Conservation (phyloP, 352 stramenopile genomes). For the Pythium pyrilobum region DNA sequence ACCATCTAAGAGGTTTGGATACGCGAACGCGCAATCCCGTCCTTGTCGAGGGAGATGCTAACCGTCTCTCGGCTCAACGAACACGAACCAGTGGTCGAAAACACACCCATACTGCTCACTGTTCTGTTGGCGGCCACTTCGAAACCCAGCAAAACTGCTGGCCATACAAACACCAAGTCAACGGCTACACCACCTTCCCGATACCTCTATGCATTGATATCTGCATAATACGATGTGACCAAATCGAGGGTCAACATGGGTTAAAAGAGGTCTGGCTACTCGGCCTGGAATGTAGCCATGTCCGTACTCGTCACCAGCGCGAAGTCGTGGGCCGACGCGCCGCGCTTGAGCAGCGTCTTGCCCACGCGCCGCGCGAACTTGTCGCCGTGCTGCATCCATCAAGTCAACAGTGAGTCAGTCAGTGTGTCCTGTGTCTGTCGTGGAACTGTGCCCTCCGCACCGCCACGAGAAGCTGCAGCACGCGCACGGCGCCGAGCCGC, state of each 20-base stretch:
- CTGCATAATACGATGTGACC: not conserved
- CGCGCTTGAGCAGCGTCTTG: conserved; percentile 28
- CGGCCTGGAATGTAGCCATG: conserved; percentile 18
- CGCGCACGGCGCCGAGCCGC: conserved; percentile 7
- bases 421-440: too few species aligned
- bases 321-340: conserved; percentile 14
- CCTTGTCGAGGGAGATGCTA: conserved; percentile 94
- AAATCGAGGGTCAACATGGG: not conserved
- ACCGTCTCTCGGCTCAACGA: conserved; percentile 93
- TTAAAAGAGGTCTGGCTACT: conserved; percentile 2
- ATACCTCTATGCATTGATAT: conserved; percentile 8
- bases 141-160: conserved; percentile 10
- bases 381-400: conserved; percentile 13
- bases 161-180: conserved; percentile 17
- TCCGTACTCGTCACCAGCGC: conserved; percentile 20
- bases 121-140: conserved; percentile 22
- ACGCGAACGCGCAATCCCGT: conserved; percentile 84
- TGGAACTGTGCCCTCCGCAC: too few species aligned
- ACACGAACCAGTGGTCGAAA: conserved; percentile 31
- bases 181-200: not conserved
- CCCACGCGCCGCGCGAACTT: conserved; percentile 26
- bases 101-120: conserved; percentile 17
- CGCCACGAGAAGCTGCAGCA: conserved; percentile 25
- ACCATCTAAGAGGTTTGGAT: conserved; percentile 80
- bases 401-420: not conserved